A percentile compares a stretch with the other conserved stretches of the same genome.
Conservation (phyloP, 352 stramenopile genomes). For the Globisporangium viniferum region DNA sequence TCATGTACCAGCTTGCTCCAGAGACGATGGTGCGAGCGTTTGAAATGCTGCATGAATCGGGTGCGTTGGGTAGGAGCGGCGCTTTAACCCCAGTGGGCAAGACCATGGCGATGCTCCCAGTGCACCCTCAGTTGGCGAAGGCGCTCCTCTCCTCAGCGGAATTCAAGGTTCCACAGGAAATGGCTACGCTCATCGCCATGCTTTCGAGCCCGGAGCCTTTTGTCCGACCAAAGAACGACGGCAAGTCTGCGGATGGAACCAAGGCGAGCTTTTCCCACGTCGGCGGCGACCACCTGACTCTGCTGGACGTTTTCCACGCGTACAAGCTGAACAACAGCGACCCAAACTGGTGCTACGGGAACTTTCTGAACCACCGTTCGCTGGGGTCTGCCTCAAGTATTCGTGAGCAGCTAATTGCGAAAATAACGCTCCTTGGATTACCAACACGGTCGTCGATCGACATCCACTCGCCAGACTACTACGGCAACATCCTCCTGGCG, state of each 20-base stretch:
- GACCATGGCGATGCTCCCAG: conserved; percentile 95
- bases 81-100: conserved; percentile 91
- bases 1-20: conserved; percentile 98
- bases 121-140: conserved; percentile 98
- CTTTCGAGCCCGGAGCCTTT: conserved; percentile 94
- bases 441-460: conserved; percentile 74
- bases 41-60: conserved; percentile 98
- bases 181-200: conserved; percentile 97
- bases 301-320: conserved; percentile 98
- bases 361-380: conserved; percentile 96
- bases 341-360: conserved; percentile 97
- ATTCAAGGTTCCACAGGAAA: conserved; percentile 96
- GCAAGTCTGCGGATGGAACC: conserved; percentile 95
- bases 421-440: conserved; percentile 94
- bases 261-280: conserved; percentile 95
- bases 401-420: conserved; percentile 93
- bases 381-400: conserved; percentile 94
- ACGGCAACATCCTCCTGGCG: conserved; percentile 91
- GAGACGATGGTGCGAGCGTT: conserved; percentile 98
- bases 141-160: conserved; percentile 95
- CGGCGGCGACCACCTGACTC: conserved; percentile 96
- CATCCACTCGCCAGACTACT: conserved; percentile 85
- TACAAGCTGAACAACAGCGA: conserved; percentile 93
- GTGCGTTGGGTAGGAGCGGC: conserved; percentile 89
- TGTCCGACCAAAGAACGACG: conserved; percentile 94